Percentiles rank a stretch among this genome's conserved stretches.
Conservation (phyloP, 352 stramenopile species). For the Phytophthora cryptogea region DNA sequence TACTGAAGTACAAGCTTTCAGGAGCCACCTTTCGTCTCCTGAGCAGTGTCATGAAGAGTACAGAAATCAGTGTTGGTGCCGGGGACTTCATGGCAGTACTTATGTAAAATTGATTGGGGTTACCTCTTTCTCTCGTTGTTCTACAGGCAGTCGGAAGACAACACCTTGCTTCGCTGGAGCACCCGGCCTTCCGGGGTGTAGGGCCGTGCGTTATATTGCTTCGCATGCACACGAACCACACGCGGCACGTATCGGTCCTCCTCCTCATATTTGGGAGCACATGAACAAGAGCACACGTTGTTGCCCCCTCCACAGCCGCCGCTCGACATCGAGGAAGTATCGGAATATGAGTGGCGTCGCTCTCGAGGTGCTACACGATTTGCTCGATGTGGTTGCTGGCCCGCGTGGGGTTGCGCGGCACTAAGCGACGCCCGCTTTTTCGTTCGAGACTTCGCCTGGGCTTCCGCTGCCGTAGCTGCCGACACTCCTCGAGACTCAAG, state of each 20-base stretch:
- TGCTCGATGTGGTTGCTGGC: conserved; percentile 3
- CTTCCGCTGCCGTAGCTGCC: conserved; percentile 15
- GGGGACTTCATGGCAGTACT: conserved; percentile 10
- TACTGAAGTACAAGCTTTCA: neutral
- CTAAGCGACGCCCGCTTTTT: conserved; percentile 45
- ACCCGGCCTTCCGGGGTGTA: conserved; percentile 52
- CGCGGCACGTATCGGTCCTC: conserved; percentile 39
- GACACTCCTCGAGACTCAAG: conserved; percentile 52
- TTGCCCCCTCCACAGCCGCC: conserved; percentile 6
- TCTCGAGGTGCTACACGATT: conserved; percentile 13
- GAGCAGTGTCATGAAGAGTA: no score
- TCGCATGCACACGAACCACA: conserved; percentile 59
- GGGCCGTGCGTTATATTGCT: conserved; percentile 58
- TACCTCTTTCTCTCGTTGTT: neutral
- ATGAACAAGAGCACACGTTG: conserved; percentile 14
- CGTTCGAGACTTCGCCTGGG: conserved; percentile 22
- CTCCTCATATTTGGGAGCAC: conserved; percentile 5
- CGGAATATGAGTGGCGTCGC: conserved; percentile 50
- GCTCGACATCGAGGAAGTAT: conserved; percentile 23
- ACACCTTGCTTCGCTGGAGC: conserved; percentile 54
- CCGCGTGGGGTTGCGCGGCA: conserved; percentile 7
- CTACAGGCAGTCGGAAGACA: conserved; percentile 42
- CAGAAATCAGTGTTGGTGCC: neutral
- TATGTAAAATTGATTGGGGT: conserved; percentile 3
- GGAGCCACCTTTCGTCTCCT: no score